Evolutionary conservation across 148 eudicot genomes (phyloP).

Genomic region (Cornus controversa): DNA sequence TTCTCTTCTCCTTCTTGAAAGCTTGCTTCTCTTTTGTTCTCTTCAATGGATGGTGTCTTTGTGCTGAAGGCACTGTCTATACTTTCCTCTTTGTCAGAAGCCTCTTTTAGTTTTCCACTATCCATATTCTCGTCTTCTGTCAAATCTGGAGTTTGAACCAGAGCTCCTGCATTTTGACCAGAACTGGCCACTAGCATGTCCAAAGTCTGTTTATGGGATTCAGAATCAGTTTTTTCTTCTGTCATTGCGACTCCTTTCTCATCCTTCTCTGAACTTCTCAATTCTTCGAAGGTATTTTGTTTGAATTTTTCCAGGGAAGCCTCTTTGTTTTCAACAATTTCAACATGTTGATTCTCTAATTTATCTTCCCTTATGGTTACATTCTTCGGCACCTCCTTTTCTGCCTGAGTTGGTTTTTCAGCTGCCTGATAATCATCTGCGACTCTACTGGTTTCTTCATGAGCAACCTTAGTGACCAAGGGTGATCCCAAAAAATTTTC

Average conservation of each 20-base stretch:
- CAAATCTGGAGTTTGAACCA: background rate
- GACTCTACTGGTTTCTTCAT: background rate
- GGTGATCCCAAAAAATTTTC: constrained; percentile 34
- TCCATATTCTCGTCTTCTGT: background rate
- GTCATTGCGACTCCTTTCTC: background rate
- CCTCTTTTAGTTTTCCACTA: background rate
- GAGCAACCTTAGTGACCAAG: constrained; percentile 25
- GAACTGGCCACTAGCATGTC: background rate
- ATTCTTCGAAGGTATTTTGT: background rate
- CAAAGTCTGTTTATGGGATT: background rate
- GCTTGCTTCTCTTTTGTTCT: background rate
- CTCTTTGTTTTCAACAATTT: background rate
- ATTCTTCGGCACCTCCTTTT: background rate
- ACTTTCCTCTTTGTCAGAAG: background rate
- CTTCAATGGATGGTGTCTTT: background rate
- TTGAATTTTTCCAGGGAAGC: background rate
- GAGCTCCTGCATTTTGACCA: background rate
- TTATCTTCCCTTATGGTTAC: background rate
- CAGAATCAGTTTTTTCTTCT: background rate
- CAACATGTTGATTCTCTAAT: background rate
- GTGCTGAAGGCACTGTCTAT: background rate
- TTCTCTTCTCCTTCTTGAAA: background rate
- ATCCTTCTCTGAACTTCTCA: background rate
- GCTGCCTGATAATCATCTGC: constrained; percentile 6
- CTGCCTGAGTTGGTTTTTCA: background rate